A percentile compares a stretch with the other conserved stretches of the same genome.
phyloP scores from a whole-genome alignment of 805 yeast species.

The Nakazawaea pomicola region DNA sequence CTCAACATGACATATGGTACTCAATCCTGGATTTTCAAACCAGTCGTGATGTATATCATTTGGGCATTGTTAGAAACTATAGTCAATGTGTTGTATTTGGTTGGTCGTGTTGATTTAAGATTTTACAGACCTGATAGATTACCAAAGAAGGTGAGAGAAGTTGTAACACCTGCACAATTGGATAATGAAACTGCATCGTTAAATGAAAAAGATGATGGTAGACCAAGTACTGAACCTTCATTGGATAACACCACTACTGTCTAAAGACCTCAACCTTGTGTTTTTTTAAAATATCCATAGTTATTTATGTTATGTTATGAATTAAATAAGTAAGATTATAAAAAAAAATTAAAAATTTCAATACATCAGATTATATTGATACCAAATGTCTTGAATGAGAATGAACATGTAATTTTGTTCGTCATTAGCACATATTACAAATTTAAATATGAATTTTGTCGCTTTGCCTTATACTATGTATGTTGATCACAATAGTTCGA shows the following conservation, averaged over 20 bases:
- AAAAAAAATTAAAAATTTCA: too few relatives aligned
- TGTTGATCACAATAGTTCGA: too few relatives aligned
- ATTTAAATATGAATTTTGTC: too few relatives aligned
- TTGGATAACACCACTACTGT: constrained; percentile 5
- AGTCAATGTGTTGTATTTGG: constrained; percentile 49
- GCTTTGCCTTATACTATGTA: too few relatives aligned
- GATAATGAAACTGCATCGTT: neutral
- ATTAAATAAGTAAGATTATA: too few relatives aligned
- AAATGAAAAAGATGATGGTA: constrained; percentile 5
- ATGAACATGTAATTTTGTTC: too few relatives aligned
- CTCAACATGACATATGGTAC: constrained; percentile 23
- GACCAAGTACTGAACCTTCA: constrained; percentile 6
- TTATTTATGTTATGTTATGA: too few relatives aligned
- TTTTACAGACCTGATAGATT: constrained; percentile 67
- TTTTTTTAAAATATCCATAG: too few relatives aligned
- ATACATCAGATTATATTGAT: too few relatives aligned
- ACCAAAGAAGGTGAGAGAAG: constrained; percentile 1
- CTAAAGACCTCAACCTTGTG: neutral
- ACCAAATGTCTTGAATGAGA: too few relatives aligned
- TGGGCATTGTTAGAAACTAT: constrained; percentile 67
- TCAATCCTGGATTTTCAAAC: constrained; percentile 41
- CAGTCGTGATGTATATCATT: constrained; percentile 58
- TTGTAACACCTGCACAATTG: neutral
- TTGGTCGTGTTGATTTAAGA: constrained; percentile 68
- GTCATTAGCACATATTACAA: too few relatives aligned